Evolutionary conservation across 2,329 filamentous ascomycete genomes (phyloP), one percentile per base, ranked within the genome.

Genomic region (Neonectria neomacrospora): DNA sequence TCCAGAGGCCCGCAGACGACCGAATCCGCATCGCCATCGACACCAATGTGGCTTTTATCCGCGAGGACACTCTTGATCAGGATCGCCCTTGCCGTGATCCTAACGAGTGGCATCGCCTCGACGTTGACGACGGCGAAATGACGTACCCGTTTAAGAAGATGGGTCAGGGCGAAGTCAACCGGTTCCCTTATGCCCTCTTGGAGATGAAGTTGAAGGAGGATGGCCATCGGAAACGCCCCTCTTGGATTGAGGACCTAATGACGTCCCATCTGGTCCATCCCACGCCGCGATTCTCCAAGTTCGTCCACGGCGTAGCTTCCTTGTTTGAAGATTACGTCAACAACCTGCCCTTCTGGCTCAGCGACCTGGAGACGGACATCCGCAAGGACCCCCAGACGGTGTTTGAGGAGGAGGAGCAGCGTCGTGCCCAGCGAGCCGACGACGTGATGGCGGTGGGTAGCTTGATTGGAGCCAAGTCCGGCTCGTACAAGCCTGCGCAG

Each of bases 301-400:
- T 98, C 72, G 91, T 97, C 2, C 95, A 99, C 73, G 96, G 96
- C 65, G 90, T 96, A 5, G 94, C 95, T 8, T 90, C 91, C 41
- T 85, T 99, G 2, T 98, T 98, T 71, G 96, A 98, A 73, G 93
- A 99, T 78, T 89, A 97, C 74, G 94, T 99, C 77, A 98, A 98
- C 80, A 94, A 89, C 66, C 89, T 98, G 74, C 96, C 96, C 14
- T 97, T 98, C 82, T 99, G 96, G 96, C 86, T 98, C 34, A 91
- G 91, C 72, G 92, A 97, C 66, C 85, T 98, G 45, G 95, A 97
- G 75, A 92, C 88, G 32, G 96, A 99, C 75, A 99, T 99, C 75
- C 90, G 95, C 70, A 93, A 92, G 76, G 94, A 98, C 75, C 96
- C 96, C 0, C 92, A 96, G 76, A 86, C 88, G 66, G 95, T 95